phyloP scores from a whole-genome alignment of 2,329 filamentous ascomycete species.

The Rugonectria rugulosa region DNA sequence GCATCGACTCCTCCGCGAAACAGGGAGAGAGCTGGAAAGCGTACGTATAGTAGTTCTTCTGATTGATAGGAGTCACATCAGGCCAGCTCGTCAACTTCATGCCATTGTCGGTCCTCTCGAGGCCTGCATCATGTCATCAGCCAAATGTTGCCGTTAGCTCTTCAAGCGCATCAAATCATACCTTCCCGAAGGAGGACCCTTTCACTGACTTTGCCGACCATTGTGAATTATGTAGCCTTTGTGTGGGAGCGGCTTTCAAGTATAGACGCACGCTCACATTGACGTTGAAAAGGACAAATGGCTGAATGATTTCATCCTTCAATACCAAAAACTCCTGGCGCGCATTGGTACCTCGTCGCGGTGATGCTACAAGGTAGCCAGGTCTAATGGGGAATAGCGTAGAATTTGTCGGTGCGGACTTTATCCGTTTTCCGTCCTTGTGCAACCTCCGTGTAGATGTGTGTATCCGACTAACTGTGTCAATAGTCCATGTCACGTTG shows the following conservation, averaged over 20 bases:
- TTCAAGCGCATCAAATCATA: slow-evolving; percentile 39
- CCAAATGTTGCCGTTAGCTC: slow-evolving; percentile 24
- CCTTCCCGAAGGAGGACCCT: slow-evolving; percentile 70
- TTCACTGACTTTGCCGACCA: slow-evolving; percentile 72
- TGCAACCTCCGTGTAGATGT: not conserved
- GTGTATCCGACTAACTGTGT: no score
- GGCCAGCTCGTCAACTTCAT: slow-evolving; percentile 97
- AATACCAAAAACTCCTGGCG: slow-evolving; percentile 39
- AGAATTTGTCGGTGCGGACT: slow-evolving; percentile 4
- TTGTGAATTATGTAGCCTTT: slow-evolving; percentile 42
- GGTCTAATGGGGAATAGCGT: slow-evolving; percentile 30
- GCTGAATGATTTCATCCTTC: slow-evolving; percentile 28
- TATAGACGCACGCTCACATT: slow-evolving; percentile 33
- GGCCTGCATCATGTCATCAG: slow-evolving; percentile 63
- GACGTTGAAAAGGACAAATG: slow-evolving; percentile 26
- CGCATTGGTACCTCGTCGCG: slow-evolving; percentile 32
- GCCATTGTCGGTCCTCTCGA: slow-evolving; percentile 97
- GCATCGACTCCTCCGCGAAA: slow-evolving; percentile 4
- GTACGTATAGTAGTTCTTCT: slow-evolving; percentile 99
- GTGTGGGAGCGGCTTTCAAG: slow-evolving; percentile 20
- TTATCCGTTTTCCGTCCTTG: slow-evolving; percentile 22
- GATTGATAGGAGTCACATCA: slow-evolving; percentile 91
- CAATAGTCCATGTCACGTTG: no score
- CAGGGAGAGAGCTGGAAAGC: slow-evolving; percentile 36
- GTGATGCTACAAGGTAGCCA: slow-evolving; percentile 22